Percentiles rank a stretch among this genome's conserved stretches.
Conservation (phyloP, 1,139 yeast genomes). For the Zhuliangozyma parablackwelliae region DNA sequence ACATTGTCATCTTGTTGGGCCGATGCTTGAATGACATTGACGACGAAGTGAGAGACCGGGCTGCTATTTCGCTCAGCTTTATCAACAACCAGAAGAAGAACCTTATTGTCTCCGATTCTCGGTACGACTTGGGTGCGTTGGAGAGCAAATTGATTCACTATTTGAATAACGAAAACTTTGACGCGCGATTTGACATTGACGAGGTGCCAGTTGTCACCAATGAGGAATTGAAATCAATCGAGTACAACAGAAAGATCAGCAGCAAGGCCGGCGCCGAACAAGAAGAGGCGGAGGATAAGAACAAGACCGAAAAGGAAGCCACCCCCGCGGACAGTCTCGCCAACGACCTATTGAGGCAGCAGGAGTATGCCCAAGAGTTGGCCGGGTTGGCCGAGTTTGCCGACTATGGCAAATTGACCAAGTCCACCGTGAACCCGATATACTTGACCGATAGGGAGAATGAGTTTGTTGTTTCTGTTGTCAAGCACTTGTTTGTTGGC, state of each 20-base stretch:
- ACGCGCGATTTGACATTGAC: slow-evolving; percentile 64
- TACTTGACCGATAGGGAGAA: slow-evolving; percentile 89
- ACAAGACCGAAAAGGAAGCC: slow-evolving; percentile 6
- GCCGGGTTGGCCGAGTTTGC: slow-evolving; percentile 65
- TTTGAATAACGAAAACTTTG: slow-evolving; percentile 59
- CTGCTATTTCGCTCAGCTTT: slow-evolving; percentile 76
- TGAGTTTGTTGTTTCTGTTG: slow-evolving; percentile 83
- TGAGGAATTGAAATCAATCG: slow-evolving; percentile 62
- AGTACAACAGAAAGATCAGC: slow-evolving; percentile 49
- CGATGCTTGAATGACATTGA: slow-evolving; percentile 87
- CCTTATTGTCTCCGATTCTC: slow-evolving; percentile 63
- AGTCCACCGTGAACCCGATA: slow-evolving; percentile 56
- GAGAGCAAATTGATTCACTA: slow-evolving; percentile 76
- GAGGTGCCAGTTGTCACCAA: slow-evolving; percentile 58
- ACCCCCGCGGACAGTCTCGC: slow-evolving; percentile 15
- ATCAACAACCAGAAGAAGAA: slow-evolving; percentile 49
- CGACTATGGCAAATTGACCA: slow-evolving; percentile 69
- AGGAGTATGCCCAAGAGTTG: slow-evolving; percentile 65
- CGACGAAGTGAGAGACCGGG: slow-evolving; percentile 98
- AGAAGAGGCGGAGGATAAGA: slow-evolving; percentile 3
- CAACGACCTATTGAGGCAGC: slow-evolving; percentile 46
- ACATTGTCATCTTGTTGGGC: slow-evolving; percentile 69
- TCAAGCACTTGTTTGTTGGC: slow-evolving; percentile 71
- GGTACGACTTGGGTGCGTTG: slow-evolving; percentile 69
- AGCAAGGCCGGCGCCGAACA: slow-evolving; percentile 8